phyloP scores from a whole-genome alignment of 139 green algal genomes.

The Chlorella sp. region DNA sequence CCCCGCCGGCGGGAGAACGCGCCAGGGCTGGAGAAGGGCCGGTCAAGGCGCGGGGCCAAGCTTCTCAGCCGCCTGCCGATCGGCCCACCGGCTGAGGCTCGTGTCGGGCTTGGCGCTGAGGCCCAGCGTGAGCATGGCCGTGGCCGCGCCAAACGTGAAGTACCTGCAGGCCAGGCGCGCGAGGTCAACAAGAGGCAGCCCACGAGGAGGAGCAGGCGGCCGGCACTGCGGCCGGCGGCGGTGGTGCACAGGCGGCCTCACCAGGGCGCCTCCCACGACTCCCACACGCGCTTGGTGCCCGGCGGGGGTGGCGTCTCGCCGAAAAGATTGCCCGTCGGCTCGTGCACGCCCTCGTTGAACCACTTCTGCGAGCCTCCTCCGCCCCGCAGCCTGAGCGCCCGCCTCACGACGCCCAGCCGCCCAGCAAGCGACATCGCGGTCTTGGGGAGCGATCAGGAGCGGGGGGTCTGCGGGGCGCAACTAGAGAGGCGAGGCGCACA shows the following conservation, averaged over 20 bases:
- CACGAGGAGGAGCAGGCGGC: background rate
- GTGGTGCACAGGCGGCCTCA: slow-evolving; percentile 46
- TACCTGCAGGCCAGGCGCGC: slow-evolving; percentile 28
- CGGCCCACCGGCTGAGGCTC: slow-evolving; percentile 38
- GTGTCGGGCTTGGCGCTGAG: slow-evolving; percentile 35
- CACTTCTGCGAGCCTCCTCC: slow-evolving; percentile 51
- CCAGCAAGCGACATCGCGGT: too few relatives aligned
- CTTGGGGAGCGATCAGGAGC: too few relatives aligned
- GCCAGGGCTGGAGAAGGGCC: background rate
- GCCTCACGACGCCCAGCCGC: too few relatives aligned
- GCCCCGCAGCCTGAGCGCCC: slow-evolving; percentile 6
- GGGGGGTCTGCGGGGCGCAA: too few relatives aligned
- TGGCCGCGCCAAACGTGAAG: slow-evolving; percentile 39
- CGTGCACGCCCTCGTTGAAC: slow-evolving; percentile 77
- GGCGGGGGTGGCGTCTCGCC: slow-evolving; percentile 75
- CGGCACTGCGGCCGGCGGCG: too few relatives aligned
- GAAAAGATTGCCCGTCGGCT: slow-evolving; percentile 78
- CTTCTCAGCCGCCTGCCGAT: slow-evolving; percentile 30
- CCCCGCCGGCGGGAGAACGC: background rate
- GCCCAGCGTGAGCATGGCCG: slow-evolving; percentile 36
- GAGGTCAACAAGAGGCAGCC: background rate
- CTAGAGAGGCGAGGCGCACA: too few relatives aligned
- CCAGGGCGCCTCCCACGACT: slow-evolving; percentile 88
- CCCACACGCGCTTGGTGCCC: slow-evolving; percentile 72
- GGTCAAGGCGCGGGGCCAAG: background rate